phyloP scores from a whole-genome alignment of 2,329 filamentous ascomycete species.

The Fusarium verticillioides region DNA sequence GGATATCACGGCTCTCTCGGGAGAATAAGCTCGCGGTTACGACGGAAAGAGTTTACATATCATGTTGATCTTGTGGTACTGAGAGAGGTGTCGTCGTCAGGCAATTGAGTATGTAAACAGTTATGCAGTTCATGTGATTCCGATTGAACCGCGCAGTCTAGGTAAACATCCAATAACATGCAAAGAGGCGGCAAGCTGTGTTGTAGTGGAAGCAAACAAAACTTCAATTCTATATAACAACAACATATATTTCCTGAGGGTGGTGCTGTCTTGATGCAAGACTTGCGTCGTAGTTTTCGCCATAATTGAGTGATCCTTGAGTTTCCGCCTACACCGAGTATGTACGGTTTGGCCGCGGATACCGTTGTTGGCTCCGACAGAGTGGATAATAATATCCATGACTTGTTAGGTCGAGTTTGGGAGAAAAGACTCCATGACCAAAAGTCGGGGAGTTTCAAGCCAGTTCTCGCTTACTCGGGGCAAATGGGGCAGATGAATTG shows the following conservation, averaged over 20 bases:
- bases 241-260: neutral
- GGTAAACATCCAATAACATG: neutral
- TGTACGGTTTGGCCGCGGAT: neutral
- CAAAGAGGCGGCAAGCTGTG: neutral
- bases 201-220: neutral
- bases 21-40: slow-evolving; percentile 13
- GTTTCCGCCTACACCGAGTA: neutral
- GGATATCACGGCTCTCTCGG: slow-evolving; percentile 13
- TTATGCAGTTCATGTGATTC: neutral
- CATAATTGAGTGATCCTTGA: neutral
- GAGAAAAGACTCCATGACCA: neutral
- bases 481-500: slow-evolving; percentile 17
- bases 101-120: neutral
- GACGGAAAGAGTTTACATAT: slow-evolving; percentile 2
- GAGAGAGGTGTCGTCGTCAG: neutral
- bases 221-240: neutral
- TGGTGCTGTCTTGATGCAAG: neutral
- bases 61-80: slow-evolving; percentile 4
- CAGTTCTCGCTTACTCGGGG: slow-evolving; percentile 19
- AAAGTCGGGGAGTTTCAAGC: slow-evolving; percentile 24
- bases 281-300: neutral
- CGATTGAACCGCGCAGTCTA: neutral
- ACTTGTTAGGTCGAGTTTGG: slow-evolving; percentile 1
- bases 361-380: slow-evolving; percentile 3
- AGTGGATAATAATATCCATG: slow-evolving; percentile 4